These are phyloP conservation scores for Starmerella apicola DNA, from an alignment of 805 yeast genomes.

Conservation along the genomic window DNA sequence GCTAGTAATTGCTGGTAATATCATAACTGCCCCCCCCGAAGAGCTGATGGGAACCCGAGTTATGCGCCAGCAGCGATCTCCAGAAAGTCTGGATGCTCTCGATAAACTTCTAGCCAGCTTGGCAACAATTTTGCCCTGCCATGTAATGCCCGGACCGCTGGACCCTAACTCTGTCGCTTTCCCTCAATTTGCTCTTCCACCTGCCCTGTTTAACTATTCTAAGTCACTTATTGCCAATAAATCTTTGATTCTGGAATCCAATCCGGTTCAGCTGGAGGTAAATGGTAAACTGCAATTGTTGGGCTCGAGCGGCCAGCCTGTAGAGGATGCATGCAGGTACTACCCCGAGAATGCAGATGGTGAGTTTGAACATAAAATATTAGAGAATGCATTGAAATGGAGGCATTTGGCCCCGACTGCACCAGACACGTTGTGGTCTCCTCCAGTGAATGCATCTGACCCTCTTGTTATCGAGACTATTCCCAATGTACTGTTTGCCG, in stretches of 20 bases:
- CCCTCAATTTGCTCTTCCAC: slow-evolving; percentile 88
- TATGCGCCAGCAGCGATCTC: slow-evolving; percentile 13
- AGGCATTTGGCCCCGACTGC: slow-evolving; percentile 87
- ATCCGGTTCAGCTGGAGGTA: slow-evolving; percentile 51
- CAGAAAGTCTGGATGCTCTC: slow-evolving; percentile 26
- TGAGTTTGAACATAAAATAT: slow-evolving; percentile 33
- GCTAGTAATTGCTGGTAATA: slow-evolving; percentile 63
- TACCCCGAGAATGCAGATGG: slow-evolving; percentile 17
- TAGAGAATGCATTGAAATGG: slow-evolving; percentile 66
- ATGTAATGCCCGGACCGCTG: slow-evolving; percentile 68
- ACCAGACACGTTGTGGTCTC: slow-evolving; percentile 87
- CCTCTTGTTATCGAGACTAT: slow-evolving; percentile 67
- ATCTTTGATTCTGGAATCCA: slow-evolving; percentile 40
- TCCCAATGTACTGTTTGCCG: slow-evolving; percentile 79
- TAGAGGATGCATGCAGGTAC: slow-evolving; percentile 66
- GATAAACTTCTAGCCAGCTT: slow-evolving; percentile 49
- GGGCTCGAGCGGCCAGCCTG: slow-evolving; percentile 76
- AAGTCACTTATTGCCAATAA: slow-evolving; percentile 32
- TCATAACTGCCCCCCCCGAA: slow-evolving; percentile 31
- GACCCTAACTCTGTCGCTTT: slow-evolving; percentile 77
- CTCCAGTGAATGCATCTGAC: slow-evolving; percentile 64
- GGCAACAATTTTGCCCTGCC: slow-evolving; percentile 49
- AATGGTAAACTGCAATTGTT: slow-evolving; percentile 44
- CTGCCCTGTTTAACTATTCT: slow-evolving; percentile 47
- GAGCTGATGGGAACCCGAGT: slow-evolving; percentile 19